Evolutionary conservation across 306 rosid genomes (phyloP), one percentile per base, ranked within the genome.

Genomic region (Echinosophora koreensis): DNA sequence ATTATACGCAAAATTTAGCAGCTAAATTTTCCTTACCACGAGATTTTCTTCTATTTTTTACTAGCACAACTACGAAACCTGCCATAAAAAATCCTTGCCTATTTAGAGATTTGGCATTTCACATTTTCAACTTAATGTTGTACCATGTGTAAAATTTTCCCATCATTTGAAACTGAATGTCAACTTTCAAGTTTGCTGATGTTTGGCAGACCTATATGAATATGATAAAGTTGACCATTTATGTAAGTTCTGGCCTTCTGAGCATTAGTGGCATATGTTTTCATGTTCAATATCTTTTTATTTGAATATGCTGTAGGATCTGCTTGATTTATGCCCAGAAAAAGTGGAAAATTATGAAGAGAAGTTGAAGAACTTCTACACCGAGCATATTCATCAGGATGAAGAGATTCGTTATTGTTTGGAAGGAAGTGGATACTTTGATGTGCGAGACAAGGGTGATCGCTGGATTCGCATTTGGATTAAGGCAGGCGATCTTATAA

Each of bases 351-450:
- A 92, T 62, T 95, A 88, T 59, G 92, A 90, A 78, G 81, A 83
- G 87, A 94, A 92, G 88, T 78, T 94, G 88, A 94, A 90, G 84
- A 90, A 84, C 76, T 94, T 94, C 83, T 94, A 89, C 71, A 90
- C 97, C 6, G 98, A 94, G 81, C 98, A 94, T 79, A 94, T 94
- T 71, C 98, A 94, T 80, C 93, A 84, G n/a, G 89, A 92, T 51
- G 98, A 94, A 76, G 98, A 94, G 86, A 92, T 94, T 50, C 96
- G 95, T 6, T 90, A 92, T 41, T 90, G 97, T 54, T 86, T 94
- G 79, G 92, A 94, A 79, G 97, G 97, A 61, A 80, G 91, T 62
- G 98, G 97, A 1, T 94, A 94, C 86, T 92, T 94, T 16, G 98
- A 94, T 66, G 90, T 94, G 35, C 74, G 97, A 57, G 93, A 83